Conservation (phyloP, 176 grass and related monocot genomes). For the Rhipidocladum racemiflorum region DNA sequence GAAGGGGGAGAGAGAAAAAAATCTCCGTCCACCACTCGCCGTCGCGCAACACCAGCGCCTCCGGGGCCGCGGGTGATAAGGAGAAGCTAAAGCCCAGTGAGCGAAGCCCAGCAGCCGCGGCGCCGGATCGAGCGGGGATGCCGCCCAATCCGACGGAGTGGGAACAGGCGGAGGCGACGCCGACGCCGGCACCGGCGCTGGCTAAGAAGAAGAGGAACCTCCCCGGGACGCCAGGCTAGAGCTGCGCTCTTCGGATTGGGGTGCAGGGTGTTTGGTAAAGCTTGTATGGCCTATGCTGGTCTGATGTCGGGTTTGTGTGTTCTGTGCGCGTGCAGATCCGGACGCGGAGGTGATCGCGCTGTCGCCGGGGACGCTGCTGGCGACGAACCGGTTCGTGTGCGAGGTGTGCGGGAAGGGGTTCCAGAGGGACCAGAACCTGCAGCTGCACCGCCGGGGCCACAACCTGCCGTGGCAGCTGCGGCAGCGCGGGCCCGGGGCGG, state of each 20-base stretch:
- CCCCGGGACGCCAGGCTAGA: conserved; percentile 56
- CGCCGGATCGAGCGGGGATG: conserved; percentile 44
- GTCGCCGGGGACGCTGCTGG: conserved; percentile 62
- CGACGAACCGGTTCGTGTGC: conserved; percentile 73
- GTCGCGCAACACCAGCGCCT: not conserved
- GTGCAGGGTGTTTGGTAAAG: not conserved
- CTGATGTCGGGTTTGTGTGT: not conserved
- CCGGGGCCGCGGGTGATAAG: not conserved
- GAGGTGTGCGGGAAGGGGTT: conserved; percentile 79
- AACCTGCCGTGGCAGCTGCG: conserved; percentile 61
- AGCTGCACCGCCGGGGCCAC: conserved; percentile 59
- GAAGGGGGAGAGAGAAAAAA: not conserved
- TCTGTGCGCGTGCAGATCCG: conserved; percentile 43
- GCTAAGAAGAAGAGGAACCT: conserved; percentile 69
- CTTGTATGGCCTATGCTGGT: not conserved
- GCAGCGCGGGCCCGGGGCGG: conserved; percentile 49
- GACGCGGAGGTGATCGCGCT: conserved; percentile 86
- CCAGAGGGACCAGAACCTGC: conserved; percentile 89
- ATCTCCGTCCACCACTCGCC: conserved; percentile 32
- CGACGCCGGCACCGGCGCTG: not conserved
- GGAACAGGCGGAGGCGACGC: not conserved
- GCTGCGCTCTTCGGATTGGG: not conserved
- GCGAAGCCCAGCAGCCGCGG: not conserved
- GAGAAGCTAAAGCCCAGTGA: not conserved
- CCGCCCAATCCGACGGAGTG: conserved; percentile 18